These are phyloP conservation scores for Sporisorium graminicola DNA, from an alignment of 1,284 basidiomycete genomes.

Conservation along the genomic window DNA sequence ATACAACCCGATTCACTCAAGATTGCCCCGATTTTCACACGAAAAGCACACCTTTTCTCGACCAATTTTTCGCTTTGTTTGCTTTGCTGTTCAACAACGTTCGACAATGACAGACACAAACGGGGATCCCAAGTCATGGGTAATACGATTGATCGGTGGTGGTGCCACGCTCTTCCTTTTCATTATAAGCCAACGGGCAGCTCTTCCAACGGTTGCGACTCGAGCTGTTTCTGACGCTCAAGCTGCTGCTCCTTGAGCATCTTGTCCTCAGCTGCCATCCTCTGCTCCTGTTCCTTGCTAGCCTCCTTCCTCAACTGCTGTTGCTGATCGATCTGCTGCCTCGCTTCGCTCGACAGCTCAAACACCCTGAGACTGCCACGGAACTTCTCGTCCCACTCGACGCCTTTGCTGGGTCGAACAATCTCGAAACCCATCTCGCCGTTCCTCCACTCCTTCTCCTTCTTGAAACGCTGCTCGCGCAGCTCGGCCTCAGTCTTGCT, in stretches of 20 bases:
- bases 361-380: slow-evolving; percentile 76
- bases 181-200: slow-evolving; percentile 9
- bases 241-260: slow-evolving; percentile 28
- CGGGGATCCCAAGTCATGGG: not conserved
- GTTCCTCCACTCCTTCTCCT: slow-evolving; percentile 85
- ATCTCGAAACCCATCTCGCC: slow-evolving; percentile 83
- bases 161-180: not conserved
- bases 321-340: slow-evolving; percentile 32
- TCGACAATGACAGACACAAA: not conserved
- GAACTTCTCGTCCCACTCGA: slow-evolving; percentile 84
- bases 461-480: slow-evolving; percentile 73
- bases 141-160: slow-evolving; percentile 3
- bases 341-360: slow-evolving; percentile 39
- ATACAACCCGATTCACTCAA: not conserved
- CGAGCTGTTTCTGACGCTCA: slow-evolving; percentile 32
- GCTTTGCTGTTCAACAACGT: not conserved
- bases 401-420: slow-evolving; percentile 76
- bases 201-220: slow-evolving; percentile 44
- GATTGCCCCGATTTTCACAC: not conserved
- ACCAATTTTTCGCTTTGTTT: not conserved
- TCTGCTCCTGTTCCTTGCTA: slow-evolving; percentile 19
- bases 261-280: slow-evolving; percentile 19
- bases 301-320: slow-evolving; percentile 30
- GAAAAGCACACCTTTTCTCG: not conserved
- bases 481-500: slow-evolving; percentile 89